phyloP scores from a whole-genome alignment of 164 flowering plant species.

The Stephania cephalantha region DNA sequence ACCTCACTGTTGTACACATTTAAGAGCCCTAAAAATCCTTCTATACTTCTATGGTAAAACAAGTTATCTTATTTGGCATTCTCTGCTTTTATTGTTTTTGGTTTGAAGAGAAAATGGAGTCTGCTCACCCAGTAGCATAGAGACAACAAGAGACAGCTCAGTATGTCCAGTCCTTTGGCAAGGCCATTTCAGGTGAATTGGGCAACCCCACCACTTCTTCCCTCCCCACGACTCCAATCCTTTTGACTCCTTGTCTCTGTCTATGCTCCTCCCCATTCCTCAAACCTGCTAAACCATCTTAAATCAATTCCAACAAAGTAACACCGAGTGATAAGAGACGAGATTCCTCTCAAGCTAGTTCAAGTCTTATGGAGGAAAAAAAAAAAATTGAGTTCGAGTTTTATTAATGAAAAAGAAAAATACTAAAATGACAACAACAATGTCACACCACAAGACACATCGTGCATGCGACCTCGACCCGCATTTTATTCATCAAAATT shows the following conservation, averaged over 20 bases:
- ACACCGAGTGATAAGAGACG: too few species aligned
- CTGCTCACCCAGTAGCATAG: not conserved
- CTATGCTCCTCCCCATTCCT: slow-evolving; percentile 8
- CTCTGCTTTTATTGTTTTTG: not conserved
- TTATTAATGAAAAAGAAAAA: not conserved
- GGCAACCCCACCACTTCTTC: slow-evolving; percentile 13
- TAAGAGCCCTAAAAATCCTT: not conserved
- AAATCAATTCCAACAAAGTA: not conserved
- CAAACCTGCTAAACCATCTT: slow-evolving; percentile 11
- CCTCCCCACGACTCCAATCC: slow-evolving; percentile 15
- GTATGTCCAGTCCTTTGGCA: slow-evolving; percentile 44
- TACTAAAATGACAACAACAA: not conserved
- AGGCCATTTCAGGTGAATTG: slow-evolving; percentile 25
- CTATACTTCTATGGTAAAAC: not conserved
- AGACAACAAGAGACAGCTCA: slow-evolving; percentile 12
- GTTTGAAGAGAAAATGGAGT: not conserved
- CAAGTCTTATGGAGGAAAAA: not conserved
- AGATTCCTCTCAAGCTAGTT: too few species aligned
- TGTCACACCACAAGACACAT: too few species aligned
- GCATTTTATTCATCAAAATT: too few species aligned
- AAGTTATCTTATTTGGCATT: not conserved
- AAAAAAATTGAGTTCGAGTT: not conserved
- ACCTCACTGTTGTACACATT: not conserved
- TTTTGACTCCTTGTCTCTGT: slow-evolving; percentile 8
- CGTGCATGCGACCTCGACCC: too few species aligned